Evolutionary conservation across 2,329 filamentous ascomycete species (phyloP).

Genomic region (Ophiosphaerella herpotricha): DNA sequence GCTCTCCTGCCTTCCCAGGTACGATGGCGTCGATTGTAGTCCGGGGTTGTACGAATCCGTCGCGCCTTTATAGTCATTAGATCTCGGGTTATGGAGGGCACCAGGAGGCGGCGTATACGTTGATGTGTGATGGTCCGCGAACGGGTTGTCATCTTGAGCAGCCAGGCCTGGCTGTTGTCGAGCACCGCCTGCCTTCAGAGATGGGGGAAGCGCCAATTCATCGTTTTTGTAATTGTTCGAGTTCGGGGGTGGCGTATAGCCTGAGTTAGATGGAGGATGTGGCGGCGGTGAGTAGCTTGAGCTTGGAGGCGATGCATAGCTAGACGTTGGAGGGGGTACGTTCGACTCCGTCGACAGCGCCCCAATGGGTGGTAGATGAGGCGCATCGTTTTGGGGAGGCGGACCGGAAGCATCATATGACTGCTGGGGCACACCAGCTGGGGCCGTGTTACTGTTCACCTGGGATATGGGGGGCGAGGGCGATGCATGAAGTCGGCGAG

Average conservation of each 20-base stretch:
- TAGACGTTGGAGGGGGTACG: neutral
- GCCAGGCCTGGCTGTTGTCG: constrained; percentile 14
- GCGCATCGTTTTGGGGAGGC: constrained; percentile 17
- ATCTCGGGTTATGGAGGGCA: constrained; percentile 19
- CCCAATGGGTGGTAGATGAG: constrained; percentile 23
- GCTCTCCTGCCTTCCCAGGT: constrained; percentile 51
- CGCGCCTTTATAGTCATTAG: constrained; percentile 24
- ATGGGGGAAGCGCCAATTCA: constrained; percentile 27
- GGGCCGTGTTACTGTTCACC: constrained; percentile 11
- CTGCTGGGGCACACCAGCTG: constrained; percentile 19
- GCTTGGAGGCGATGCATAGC: neutral
- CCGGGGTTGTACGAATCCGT: constrained; percentile 38
- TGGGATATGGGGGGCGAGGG: constrained; percentile 25
- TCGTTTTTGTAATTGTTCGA: constrained; percentile 18
- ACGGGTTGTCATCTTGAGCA: constrained; percentile 44
- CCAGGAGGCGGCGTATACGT: constrained; percentile 32
- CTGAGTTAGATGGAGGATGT: neutral
- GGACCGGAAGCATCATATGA: constrained; percentile 13
- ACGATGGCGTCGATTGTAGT: constrained; percentile 48
- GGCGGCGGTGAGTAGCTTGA: constrained; percentile 2
- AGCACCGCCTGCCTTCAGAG: constrained; percentile 33
- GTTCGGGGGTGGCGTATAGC: constrained; percentile 7
- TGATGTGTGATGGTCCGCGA: constrained; percentile 49
- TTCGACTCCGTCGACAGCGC: constrained; percentile 10
- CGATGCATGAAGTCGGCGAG: constrained; percentile 52